Evolutionary conservation across 2,329 filamentous ascomycete species (phyloP).

Genomic region (Pseudogymnoascus sp.): DNA sequence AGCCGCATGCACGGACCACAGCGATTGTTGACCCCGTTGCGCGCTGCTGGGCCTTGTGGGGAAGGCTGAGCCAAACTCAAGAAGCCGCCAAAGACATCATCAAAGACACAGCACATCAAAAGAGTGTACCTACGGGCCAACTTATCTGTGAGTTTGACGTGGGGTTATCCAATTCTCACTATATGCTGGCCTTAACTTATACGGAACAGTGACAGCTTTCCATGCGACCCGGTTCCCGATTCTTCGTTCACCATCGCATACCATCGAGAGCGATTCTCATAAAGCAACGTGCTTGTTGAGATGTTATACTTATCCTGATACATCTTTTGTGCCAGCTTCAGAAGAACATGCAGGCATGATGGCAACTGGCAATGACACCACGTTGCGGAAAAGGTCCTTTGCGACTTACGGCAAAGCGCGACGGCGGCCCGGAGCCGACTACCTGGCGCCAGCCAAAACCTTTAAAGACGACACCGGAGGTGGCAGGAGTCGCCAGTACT

Average conservation of each 20-base stretch:
- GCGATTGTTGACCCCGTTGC: slow-evolving; percentile 1
- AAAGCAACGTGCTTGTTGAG: neutral
- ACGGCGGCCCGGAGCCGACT: slow-evolving; percentile 25
- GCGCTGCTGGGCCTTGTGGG: slow-evolving; percentile 4
- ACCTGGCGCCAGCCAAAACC: slow-evolving; percentile 11
- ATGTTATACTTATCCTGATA: neutral
- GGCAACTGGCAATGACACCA: slow-evolving; percentile 23
- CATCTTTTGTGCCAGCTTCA: neutral
- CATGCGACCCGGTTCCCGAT: neutral
- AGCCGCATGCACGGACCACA: neutral
- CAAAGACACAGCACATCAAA: neutral
- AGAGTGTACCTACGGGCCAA: neutral
- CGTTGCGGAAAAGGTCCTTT: slow-evolving; percentile 24
- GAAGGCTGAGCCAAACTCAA: slow-evolving; percentile 3
- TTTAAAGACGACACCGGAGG: neutral
- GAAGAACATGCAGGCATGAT: slow-evolving; percentile 16
- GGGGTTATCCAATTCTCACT: neutral
- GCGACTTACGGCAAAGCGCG: slow-evolving; percentile 30
- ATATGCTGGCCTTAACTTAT: neutral
- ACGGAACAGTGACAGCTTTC: neutral
- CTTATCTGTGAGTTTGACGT: neutral
- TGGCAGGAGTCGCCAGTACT: neutral
- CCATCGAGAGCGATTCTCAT: neutral
- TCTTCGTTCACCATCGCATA: neutral
- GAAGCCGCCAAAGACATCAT: neutral